Percentiles rank a stretch among this genome's conserved stretches.
These are phyloP conservation scores for Elaeis oleifera DNA, from an alignment of 202 grass and related monocot genomes.

Conservation along the genomic window DNA sequence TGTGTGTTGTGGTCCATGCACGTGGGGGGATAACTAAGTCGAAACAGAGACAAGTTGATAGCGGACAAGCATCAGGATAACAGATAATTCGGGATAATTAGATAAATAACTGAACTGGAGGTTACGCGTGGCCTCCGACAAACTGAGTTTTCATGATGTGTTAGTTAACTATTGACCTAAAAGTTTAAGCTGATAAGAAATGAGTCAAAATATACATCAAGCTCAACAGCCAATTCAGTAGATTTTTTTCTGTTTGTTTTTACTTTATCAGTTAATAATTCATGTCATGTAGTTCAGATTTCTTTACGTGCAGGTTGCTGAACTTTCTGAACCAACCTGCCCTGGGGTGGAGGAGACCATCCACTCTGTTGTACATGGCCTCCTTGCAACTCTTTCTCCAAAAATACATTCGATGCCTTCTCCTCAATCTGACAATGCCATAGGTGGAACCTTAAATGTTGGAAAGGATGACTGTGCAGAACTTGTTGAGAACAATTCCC, in stretches of 20 bases:
- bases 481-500: slow-evolving; percentile 68
- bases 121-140: too few relatives aligned
- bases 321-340: slow-evolving; percentile 82
- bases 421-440: slow-evolving; percentile 33
- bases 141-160: too few relatives aligned
- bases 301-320: slow-evolving; percentile 58
- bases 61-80: too few relatives aligned
- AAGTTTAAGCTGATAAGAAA: too few relatives aligned
- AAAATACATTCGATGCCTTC: slow-evolving; percentile 68
- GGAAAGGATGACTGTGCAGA: slow-evolving; percentile 58
- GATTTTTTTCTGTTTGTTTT: background rate
- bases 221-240: background rate
- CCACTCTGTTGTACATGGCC: slow-evolving; percentile 76
- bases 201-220: background rate
- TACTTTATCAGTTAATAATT: background rate
- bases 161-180: too few relatives aligned
- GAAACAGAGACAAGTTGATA: too few relatives aligned
- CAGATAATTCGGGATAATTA: too few relatives aligned
- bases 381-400: slow-evolving; percentile 84
- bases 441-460: slow-evolving; percentile 42
- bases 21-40: too few relatives aligned
- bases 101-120: too few relatives aligned
- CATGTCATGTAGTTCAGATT: background rate
- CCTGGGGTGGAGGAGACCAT: slow-evolving; percentile 69
- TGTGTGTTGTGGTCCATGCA: too few relatives aligned